phyloP scores from a whole-genome alignment of 352 stramenopile genomes.

The Globisporangium parvum region DNA sequence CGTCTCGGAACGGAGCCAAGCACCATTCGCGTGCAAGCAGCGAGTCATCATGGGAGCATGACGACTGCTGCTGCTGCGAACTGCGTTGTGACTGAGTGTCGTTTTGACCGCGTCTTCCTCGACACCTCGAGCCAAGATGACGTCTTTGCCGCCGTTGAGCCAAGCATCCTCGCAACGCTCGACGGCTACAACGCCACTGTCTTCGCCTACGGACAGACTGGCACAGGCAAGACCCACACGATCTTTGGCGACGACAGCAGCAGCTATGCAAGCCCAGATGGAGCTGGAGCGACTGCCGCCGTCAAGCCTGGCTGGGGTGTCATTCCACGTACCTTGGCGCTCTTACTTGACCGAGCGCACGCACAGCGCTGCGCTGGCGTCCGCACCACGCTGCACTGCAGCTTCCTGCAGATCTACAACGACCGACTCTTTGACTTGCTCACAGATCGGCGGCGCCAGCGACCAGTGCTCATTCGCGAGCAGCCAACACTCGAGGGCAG shows the following conservation, averaged over 20 bases:
- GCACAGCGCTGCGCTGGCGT: slow-evolving; percentile 12
- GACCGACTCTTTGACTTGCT: slow-evolving; percentile 91
- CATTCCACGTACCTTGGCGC: slow-evolving; percentile 64
- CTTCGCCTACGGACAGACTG: slow-evolving; percentile 91
- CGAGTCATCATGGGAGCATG: not conserved
- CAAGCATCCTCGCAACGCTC: slow-evolving; percentile 58
- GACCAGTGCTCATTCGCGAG: slow-evolving; percentile 66
- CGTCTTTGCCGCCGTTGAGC: slow-evolving; percentile 66
- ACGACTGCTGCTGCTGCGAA: slow-evolving; percentile 3
- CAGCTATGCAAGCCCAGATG: not conserved
- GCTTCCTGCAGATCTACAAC: slow-evolving; percentile 94
- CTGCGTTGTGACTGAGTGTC: slow-evolving; percentile 49
- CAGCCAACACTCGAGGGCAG: slow-evolving; percentile 43
- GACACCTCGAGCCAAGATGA: slow-evolving; percentile 59
- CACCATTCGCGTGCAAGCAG: slow-evolving; percentile 18
- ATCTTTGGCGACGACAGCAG: slow-evolving; percentile 69
- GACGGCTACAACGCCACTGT: slow-evolving; percentile 88
- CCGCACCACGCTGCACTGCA: slow-evolving; percentile 56
- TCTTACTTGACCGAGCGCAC: slow-evolving; percentile 45
- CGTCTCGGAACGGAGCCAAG: slow-evolving; percentile 22
- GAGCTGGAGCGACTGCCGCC: not conserved
- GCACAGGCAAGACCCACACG: slow-evolving; percentile 90
- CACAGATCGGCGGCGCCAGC: slow-evolving; percentile 53
- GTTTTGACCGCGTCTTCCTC: slow-evolving; percentile 73
- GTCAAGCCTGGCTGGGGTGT: slow-evolving; percentile 51